These are phyloP conservation scores for Datisca glomerata DNA, from an alignment of 306 rosid species.

Conservation along the genomic window DNA sequence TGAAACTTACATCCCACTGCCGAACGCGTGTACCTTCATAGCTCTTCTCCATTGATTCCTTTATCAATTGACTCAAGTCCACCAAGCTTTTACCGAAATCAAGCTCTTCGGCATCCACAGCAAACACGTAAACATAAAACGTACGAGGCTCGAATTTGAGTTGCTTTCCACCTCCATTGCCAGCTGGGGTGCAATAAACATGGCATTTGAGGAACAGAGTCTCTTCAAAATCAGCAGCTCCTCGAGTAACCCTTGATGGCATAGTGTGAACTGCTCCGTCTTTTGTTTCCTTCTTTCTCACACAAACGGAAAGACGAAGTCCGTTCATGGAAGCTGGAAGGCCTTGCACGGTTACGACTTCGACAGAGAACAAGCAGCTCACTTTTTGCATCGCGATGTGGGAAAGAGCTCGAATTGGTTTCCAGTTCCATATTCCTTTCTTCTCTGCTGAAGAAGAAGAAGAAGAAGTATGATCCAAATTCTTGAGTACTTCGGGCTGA, in stretches of 20 bases:
- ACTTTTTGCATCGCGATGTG: constrained; percentile 80
- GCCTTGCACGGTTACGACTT: constrained; percentile 70
- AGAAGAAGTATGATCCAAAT: too few species aligned
- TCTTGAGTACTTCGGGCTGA: too few species aligned
- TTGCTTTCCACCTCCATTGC: constrained; percentile 32
- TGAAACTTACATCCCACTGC: constrained; percentile 74
- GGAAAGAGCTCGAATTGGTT: constrained; percentile 77
- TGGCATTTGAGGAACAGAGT: constrained; percentile 75
- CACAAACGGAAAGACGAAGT: constrained; percentile 62
- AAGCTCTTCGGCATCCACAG: constrained; percentile 84
- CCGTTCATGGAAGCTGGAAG: constrained; percentile 96
- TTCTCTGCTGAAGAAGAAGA: constrained; percentile 34
- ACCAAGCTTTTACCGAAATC: constrained; percentile 63
- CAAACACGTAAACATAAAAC: constrained; percentile 60
- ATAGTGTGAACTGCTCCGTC: constrained; percentile 92
- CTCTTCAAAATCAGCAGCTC: constrained; percentile 95
- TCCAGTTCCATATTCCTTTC: constrained; percentile 96
- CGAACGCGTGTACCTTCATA: constrained; percentile 53
- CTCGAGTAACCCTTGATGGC: constrained; percentile 85
- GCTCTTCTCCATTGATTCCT: constrained; percentile 61
- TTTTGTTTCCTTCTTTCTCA: constrained; percentile 87
- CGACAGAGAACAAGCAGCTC: constrained; percentile 77
- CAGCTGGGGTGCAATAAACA: constrained; percentile 44
- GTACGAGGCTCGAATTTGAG: constrained; percentile 76
- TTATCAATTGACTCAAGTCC: constrained; percentile 63